Evolutionary conservation across 139 green algal genomes (phyloP).

Genomic region (Diplosphaera chodatii): DNA sequence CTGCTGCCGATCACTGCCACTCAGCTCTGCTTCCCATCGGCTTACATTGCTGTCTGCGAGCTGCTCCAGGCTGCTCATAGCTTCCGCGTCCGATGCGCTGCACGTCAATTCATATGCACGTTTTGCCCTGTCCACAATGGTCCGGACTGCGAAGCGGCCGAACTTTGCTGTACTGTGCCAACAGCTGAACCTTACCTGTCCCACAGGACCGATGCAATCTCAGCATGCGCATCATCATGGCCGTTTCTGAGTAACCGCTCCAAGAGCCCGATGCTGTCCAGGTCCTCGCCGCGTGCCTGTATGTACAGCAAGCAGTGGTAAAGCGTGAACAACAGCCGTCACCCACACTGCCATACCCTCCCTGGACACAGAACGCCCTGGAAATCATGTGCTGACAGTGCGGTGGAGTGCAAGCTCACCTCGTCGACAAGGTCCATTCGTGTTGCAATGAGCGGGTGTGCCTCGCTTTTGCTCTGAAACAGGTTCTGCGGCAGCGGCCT

Average conservation of each 20-base stretch:
- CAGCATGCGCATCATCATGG: conserved; percentile 41
- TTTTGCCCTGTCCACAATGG: too few relatives aligned
- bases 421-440: conserved; percentile 39
- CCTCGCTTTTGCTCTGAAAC: conserved; percentile 29
- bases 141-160: too few relatives aligned
- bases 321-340: background rate
- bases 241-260: conserved; percentile 74
- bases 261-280: conserved; percentile 47
- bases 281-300: conserved; percentile 39
- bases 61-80: conserved; percentile 27
- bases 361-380: too few relatives aligned
- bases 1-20: background rate
- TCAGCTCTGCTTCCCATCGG: conserved; percentile 47
- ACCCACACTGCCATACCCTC: background rate
- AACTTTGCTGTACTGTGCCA: background rate
- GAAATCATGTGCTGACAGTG: too few relatives aligned
- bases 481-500: conserved; percentile 49
- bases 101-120: too few relatives aligned
- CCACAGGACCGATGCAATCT: conserved; percentile 64
- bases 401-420: too few relatives aligned
- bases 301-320: background rate
- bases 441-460: conserved; percentile 60
- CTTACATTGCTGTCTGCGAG: conserved; percentile 35
- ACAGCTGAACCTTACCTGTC: conserved; percentile 17
- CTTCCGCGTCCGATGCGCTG: conserved; percentile 38